phyloP scores from a whole-genome alignment of 139 green algal species.

The Chlorella sorokiniana region DNA sequence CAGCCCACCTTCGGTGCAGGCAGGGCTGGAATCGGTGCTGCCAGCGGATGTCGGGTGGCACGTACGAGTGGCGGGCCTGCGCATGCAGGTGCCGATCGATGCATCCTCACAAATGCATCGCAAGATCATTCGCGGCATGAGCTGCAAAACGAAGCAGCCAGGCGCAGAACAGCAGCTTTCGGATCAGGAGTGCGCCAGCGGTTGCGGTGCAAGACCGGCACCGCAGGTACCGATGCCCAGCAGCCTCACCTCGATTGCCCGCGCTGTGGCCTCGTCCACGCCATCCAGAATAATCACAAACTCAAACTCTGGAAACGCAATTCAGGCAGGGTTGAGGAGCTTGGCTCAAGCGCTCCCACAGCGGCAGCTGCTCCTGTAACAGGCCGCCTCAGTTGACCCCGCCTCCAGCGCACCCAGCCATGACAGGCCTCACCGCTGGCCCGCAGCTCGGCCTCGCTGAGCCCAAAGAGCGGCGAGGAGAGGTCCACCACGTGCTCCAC shows the following conservation, averaged over 20 bases:
- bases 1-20: slow-evolving; percentile 15
- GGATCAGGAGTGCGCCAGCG: no score
- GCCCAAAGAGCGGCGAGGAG: slow-evolving; percentile 47
- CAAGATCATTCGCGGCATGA: not conserved
- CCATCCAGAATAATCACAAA: slow-evolving; percentile 49
- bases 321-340: not conserved
- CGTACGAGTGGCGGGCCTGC: slow-evolving; percentile 46
- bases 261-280: slow-evolving; percentile 47
- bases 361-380: no score
- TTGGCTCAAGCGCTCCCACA: not conserved
- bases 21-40: slow-evolving; percentile 32
- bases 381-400: no score
- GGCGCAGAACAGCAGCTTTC: no score
- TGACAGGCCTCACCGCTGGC: slow-evolving; percentile 11
- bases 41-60: slow-evolving; percentile 44
- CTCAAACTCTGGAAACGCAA: slow-evolving; percentile 33
- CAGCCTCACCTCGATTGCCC: slow-evolving; percentile 24
- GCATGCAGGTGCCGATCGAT: no score
- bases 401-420: no score
- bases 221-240: not conserved
- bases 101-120: not conserved
- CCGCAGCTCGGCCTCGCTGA: slow-evolving; percentile 45
- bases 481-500: slow-evolving; percentile 58
- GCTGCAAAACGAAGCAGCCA: not conserved
- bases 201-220: no score